Base-by-base conservation (phyloP, 2,329 filamentous ascomycete species). In the Akanthomyces lecanii region DNA sequence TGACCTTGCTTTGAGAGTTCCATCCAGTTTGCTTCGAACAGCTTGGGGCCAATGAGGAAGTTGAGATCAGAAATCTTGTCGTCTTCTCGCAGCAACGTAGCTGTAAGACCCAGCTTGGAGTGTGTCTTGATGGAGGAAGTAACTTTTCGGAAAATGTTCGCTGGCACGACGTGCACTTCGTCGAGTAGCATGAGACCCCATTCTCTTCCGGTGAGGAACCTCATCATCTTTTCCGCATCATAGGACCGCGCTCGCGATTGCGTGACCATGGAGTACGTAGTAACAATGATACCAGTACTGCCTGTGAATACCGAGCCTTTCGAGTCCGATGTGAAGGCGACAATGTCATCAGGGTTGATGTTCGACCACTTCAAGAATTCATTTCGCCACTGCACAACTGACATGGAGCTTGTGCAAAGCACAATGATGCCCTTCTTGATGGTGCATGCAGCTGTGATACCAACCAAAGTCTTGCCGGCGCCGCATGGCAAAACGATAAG, bases 21-120 rank as follows among this genome's bases (percentile, higher is more conserved):
- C 88, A 98, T 97, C 95, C 95, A 99, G 74, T 99, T 99, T 33
- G 95, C 95, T 76, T 99, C 95, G 73, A 97, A 99, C 0, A 99
- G 81, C 75, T 99, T 99, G 0, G 95, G 95, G 0, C 95, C 95
- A 70, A 99, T 98, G 64, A 99, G 79, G 73, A 98, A 99, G 75
- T 99, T 99, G 52, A 99, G 78, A 80, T 98, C 93, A 30, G 91
- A 91, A 72, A 99, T 99, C 79, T 98, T 98, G 81, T 99, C 94
- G 71, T 99, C 95, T 77, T 99, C 95, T 79, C 95, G 86, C 18
- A 99, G 85, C 12, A 99, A 80, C 0, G 95, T 99, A 0, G 95
- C 95, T 0, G 95, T 99, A 45, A 99, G 80, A 7, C 95, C 95
- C 8, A 99, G 85, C 75, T 99, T 99, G 12, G 92, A 92, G 74